Evolutionary conservation across 371 early-diverging fungal species (phyloP).

Genomic region (Furculomyces boomerangus): DNA sequence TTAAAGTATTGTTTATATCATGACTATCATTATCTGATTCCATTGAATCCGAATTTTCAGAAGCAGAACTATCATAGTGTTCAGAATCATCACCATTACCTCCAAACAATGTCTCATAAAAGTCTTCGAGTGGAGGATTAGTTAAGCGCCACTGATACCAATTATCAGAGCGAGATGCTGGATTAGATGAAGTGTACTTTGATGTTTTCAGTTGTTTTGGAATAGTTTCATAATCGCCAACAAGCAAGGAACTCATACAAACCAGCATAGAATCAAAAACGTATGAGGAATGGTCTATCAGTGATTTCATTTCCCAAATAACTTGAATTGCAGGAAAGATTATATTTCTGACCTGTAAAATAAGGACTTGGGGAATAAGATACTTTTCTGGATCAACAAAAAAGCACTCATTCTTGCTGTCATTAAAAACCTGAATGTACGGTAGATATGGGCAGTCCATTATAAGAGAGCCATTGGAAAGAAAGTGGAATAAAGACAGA

Average conservation of each 20-base stretch:
- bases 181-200: background rate
- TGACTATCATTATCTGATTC: too few species aligned
- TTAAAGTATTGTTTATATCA: too few species aligned
- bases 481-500: constrained; percentile 1
- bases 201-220: background rate
- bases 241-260: background rate
- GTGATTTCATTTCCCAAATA: background rate
- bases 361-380: background rate
- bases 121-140: background rate
- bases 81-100: background rate
- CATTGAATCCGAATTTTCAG: too few species aligned
- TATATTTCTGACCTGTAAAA: background rate
- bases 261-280: background rate
- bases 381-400: background rate
- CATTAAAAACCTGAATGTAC: background rate
- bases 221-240: background rate
- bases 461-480: background rate
- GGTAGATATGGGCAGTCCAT: background rate
- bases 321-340: background rate
- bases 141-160: background rate
- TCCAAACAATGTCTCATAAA: background rate
- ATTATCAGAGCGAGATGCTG: background rate
- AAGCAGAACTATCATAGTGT: too few species aligned
- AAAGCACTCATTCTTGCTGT: background rate
- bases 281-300: background rate